Evolutionary conservation across 768 basidiomycete species (phyloP), one percentile per base, ranked within the genome.

Genomic region (Leucocoprinus sp.): DNA sequence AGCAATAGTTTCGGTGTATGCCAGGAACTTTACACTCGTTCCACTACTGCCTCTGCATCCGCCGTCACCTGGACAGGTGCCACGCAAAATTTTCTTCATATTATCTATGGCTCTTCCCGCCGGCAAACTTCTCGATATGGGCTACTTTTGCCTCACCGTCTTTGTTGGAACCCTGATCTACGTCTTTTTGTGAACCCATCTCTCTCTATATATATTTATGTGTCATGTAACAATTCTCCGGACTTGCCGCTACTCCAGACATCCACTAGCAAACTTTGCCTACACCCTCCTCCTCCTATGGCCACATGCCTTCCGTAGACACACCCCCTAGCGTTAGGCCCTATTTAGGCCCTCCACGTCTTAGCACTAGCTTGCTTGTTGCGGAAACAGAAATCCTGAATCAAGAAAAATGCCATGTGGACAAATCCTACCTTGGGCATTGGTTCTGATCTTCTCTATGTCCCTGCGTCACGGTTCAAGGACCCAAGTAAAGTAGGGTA

Each of bases 391-490:
- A n/a, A n/a, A n/a, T n/a, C n/a, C n/a, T n/a, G n/a, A n/a, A n/a
- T n/a, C n/a, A n/a, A n/a, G n/a, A n/a, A n/a, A 58, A 76, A 3
- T 64, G 62, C 0, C 59, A 73, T 48, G 72, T 72, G 0, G 61
- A 70, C 35, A 64, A 70, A 42, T 74, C 69, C 54, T 75, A 74
- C 43, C 75, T 70, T 73, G 64, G 79, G 79, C 0, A 56, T 78
- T 14, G 75, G 76, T 17, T 69, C 72, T 62, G 78, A 77, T 1
- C 50, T 78, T 27, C 64, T 77, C 51, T 78, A 77, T 54, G 50
- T 78, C 1, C 79, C 78, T 0, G 71, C 6, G 54, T 77, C 19
- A 67, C 71, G 9, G 63, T 78, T n/a, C 64, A 72, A 5, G 69
- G 74, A 3, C 78, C 80, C 48, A 73, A 75, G 55, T 81, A 78